Evolutionary conservation across 2,329 filamentous ascomycete genomes (phyloP), one percentile per base, ranked within the genome.

Genomic region (Fusarium tuaranense): DNA sequence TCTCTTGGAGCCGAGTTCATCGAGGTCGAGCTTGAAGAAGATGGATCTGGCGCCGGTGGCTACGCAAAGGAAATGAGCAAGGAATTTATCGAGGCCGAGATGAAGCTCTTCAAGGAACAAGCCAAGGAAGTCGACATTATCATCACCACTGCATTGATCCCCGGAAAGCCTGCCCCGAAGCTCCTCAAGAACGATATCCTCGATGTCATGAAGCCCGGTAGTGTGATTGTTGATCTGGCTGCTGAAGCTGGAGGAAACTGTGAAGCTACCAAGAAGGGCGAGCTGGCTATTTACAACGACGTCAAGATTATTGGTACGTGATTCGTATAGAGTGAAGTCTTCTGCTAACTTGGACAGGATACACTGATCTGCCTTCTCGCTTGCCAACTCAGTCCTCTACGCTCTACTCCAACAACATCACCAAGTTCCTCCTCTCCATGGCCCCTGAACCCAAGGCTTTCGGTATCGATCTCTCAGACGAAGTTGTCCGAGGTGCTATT

Each of bases 31-130:
- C 87, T 97, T 25, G 82, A 96, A 75, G 95, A 98, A 83, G 94
- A 97, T 70, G 95, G 95, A 2, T 91, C 93, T 14, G 95, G 94
- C 3, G 91, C 93, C 10, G 95, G 95, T 32, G 95, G 95, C 18
- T 98, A 98, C 79, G 94, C 94, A 63, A 97, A 97, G 80, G 94
- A 95, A 80, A 97, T 97, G 95, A 97, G 94, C 65, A 95, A 96
- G 79, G 95, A 96, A 76, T 98, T 97, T 79, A 95, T 97, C 81
- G 94, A 95, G 70, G 95, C 95, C 7, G 94, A 98, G 82, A 97
- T 97, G 94, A 95, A 94, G 82, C 88, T 98, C 0, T 98, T 98
- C 84, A 91, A 94, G 81, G 93, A 97, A 76, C 95, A 97, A 82
- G 94, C 93, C 71, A 89, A 90, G 69, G 95, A 98, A 44, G 94